Conservation (phyloP, 2,329 filamentous ascomycete genomes). For the Fusarium keratoplasticum region DNA sequence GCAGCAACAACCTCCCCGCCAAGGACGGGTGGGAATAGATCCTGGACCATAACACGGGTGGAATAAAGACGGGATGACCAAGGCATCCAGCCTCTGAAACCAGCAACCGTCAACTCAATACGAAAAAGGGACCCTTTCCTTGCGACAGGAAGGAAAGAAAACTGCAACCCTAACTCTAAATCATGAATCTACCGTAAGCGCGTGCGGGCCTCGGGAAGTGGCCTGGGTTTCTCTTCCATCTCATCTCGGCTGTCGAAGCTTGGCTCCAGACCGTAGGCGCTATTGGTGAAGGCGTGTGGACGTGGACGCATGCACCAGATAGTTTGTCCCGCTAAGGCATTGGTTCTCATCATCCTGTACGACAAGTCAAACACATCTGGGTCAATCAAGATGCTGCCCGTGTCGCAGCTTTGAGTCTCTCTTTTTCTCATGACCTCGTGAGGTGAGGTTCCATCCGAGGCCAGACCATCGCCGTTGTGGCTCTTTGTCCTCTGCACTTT, state of each 20-base stretch:
- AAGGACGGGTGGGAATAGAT: conserved; percentile 1
- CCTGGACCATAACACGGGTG: conserved; percentile 17
- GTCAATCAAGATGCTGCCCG: conserved; percentile 1
- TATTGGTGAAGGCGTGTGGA: not conserved
- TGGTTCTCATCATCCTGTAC: conserved; percentile 13
- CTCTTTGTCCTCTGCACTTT: conserved; percentile 1
- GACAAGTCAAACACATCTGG: not conserved
- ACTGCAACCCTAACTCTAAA: conserved; percentile 30
- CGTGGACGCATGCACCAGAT: conserved; percentile 12
- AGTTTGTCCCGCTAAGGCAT: conserved; percentile 27
- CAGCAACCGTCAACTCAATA: conserved; percentile 6
- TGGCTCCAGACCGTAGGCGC: conserved; percentile 22
- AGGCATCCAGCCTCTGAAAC: conserved; percentile 15
- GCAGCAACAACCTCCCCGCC: not conserved
- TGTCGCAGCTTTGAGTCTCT: conserved; percentile 5
- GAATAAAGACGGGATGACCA: conserved; percentile 6
- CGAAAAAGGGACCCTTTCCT: conserved; percentile 21
- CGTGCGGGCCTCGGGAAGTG: conserved; percentile 1
- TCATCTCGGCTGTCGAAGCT: conserved; percentile 43
- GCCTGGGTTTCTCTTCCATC: conserved; percentile 8
- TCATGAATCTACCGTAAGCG: conserved; percentile 11
- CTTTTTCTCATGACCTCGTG: not conserved
- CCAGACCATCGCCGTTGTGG: conserved; percentile 20
- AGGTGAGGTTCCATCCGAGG: not conserved
- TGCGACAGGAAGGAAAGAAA: not conserved